Percentiles rank a stretch among this genome's conserved stretches.
phyloP scores from a whole-genome alignment of 192 early-diverging fungal genomes.

The Backusella tarrabulga region DNA sequence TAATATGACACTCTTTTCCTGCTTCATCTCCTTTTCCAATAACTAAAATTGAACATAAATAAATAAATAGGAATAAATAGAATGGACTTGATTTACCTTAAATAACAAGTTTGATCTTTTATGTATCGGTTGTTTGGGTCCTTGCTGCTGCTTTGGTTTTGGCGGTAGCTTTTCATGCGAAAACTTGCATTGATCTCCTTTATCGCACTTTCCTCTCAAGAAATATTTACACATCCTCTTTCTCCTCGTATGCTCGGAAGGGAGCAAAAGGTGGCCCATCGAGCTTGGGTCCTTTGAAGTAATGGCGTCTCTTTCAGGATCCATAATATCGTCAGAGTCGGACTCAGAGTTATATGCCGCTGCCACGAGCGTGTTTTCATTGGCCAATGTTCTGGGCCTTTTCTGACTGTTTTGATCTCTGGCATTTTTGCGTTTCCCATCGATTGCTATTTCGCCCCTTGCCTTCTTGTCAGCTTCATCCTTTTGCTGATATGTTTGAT shows the following conservation, averaged over 20 bases:
- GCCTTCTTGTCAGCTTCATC: background rate
- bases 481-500: background rate
- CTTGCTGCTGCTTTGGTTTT: slow-evolving; percentile 16
- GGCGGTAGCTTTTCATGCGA: slow-evolving; percentile 40
- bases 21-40: slow-evolving; percentile 56
- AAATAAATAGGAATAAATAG: no score
- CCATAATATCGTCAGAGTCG: slow-evolving; percentile 37
- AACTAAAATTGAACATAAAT: slow-evolving; percentile 31
- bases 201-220: slow-evolving; percentile 38
- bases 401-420: background rate
- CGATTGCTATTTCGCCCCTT: slow-evolving; percentile 4
- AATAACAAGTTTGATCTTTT: slow-evolving; percentile 38
- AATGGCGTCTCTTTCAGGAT: slow-evolving; percentile 47
- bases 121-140: slow-evolving; percentile 19
- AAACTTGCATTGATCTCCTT: slow-evolving; percentile 44
- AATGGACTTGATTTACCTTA: slow-evolving; percentile 40
- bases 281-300: slow-evolving; percentile 46
- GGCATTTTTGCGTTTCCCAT: background rate
- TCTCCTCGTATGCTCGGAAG: slow-evolving; percentile 4
- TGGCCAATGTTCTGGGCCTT: background rate
- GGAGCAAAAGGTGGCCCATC: slow-evolving; percentile 35
- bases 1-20: slow-evolving; percentile 57
- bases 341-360: slow-evolving; percentile 37
- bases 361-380: background rate
- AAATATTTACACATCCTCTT: slow-evolving; percentile 44